Conservation (phyloP, 202 grass and related monocot species). For the Setaria viridis region DNA sequence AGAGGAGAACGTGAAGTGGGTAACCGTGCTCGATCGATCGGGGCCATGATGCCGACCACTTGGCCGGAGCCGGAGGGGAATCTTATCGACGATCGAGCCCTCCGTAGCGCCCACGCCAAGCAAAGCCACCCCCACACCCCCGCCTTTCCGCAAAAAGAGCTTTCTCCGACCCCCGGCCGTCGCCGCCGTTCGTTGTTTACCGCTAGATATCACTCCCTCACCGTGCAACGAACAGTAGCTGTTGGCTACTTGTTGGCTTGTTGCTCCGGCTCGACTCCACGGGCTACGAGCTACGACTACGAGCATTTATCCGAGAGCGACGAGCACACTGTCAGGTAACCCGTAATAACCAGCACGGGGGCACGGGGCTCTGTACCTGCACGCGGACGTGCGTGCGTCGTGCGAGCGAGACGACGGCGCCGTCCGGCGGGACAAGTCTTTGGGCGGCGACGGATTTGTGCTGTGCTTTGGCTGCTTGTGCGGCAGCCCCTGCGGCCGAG, state of each 20-base stretch:
- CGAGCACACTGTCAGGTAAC: background rate
- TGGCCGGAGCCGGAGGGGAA: slow-evolving; percentile 20
- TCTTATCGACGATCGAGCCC: background rate
- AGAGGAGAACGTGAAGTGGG: slow-evolving; percentile 21
- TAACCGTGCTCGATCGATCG: slow-evolving; percentile 3
- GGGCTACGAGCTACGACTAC: background rate
- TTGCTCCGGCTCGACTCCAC: background rate
- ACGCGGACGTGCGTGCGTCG: background rate
- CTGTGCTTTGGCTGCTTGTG: background rate
- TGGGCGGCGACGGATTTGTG: background rate
- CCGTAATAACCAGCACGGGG: background rate
- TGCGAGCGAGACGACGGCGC: background rate
- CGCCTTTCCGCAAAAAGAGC: background rate
- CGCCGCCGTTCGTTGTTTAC: background rate
- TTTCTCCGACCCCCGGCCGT: background rate
- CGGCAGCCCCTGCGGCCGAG: background rate
- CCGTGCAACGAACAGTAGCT: background rate
- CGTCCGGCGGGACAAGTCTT: background rate
- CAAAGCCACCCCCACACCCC: slow-evolving; percentile 9
- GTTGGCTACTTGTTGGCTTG: background rate
- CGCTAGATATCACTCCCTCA: background rate
- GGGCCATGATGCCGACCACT: slow-evolving; percentile 25
- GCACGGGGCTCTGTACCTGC: too few species aligned
- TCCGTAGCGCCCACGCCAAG: slow-evolving; percentile 50
- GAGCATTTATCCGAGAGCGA: background rate